Evolutionary conservation across 768 basidiomycete species (phyloP), one percentile per base, ranked within the genome.

Genomic region (Boletus sensibilis): DNA sequence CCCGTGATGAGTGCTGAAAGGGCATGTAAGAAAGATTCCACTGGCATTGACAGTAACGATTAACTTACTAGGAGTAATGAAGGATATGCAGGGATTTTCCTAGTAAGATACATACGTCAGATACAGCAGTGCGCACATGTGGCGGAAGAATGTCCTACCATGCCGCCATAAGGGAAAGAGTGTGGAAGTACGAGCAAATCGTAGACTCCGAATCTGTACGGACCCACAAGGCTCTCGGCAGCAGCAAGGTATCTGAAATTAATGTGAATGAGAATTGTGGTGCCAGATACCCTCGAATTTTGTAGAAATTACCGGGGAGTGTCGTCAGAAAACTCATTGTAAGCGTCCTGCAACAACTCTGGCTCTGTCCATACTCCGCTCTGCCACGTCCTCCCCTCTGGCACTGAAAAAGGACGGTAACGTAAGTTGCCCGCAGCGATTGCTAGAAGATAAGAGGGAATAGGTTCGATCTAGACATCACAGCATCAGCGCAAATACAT

Each of bases 331-430:
- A 98, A 98, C 69, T 98, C 95, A 83, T 88, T 88, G 64, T 84
- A 89, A 0, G 88, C 84, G 2, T 77, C 80, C 0, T 92, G 86
- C 56, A 97, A 81, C 31, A 87, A 69, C 62, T 88, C 85, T 0
- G 94, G 94, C 73, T 98, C 94, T 1, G 93, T 85, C 95, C 95
- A 98, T 5, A 94, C 81, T 1, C 95, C 95, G 14, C 79, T 86
- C 16, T 75, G 85, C 91, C 96, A 93, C n/a, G 76, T 66, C 61
- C 82, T 87, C 18, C 85, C 89, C 35, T 81, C 71, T 11, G 80
- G 72, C 33, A 75, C 72, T 4, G 80, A 74, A 68, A 94, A 92
- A 0, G 83, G 65, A 12, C 77, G 82, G 72, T 94, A 95, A 21
- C 76, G 79, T 3, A 97, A 73, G 66, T 96, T 88, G 1, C 94